phyloP scores from a whole-genome alignment of 75 land plant species.

The Gnetum montanum region DNA sequence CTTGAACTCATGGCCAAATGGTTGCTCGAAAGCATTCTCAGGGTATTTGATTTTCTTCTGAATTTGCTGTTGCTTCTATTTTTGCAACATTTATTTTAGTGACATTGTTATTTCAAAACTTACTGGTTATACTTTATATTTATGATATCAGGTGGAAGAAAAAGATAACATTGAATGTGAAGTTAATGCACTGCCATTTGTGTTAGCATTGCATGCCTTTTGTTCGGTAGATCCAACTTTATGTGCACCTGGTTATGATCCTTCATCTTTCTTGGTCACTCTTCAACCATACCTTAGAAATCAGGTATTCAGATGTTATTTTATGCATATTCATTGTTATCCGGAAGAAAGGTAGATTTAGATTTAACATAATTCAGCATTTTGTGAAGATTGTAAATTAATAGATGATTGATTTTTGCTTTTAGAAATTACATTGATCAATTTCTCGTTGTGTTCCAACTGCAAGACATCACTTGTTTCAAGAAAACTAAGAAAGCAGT shows the following conservation, averaged over 20 bases:
- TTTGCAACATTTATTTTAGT: too few species aligned
- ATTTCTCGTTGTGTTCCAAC: neutral
- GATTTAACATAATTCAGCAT: too few species aligned
- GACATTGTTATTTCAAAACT: too few species aligned
- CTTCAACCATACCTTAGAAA: slow-evolving; percentile 93
- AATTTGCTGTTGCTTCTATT: too few species aligned
- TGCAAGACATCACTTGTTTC: too few species aligned
- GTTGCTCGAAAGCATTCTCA: slow-evolving; percentile 81
- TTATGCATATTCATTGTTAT: too few species aligned
- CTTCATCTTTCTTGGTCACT: slow-evolving; percentile 89
- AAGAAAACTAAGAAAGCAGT: too few species aligned
- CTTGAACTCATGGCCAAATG: slow-evolving; percentile 97
- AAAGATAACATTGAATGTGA: slow-evolving; percentile 51
- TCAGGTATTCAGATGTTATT: slow-evolving; percentile 63
- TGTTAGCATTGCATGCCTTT: slow-evolving; percentile 87
- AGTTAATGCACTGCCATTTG: slow-evolving; percentile 70
- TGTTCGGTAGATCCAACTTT: slow-evolving; percentile 87
- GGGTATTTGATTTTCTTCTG: slow-evolving; percentile 68
- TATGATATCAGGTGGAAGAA: slow-evolving; percentile 69
- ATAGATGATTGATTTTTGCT: too few species aligned
- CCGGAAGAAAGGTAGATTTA: too few species aligned
- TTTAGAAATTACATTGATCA: too few species aligned
- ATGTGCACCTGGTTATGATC: slow-evolving; percentile 91
- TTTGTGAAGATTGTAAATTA: too few species aligned
- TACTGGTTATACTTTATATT: too few species aligned